These are phyloP conservation scores for Monosporascus cannonballus DNA, from an alignment of 2,329 filamentous ascomycete genomes.

Conservation along the genomic window DNA sequence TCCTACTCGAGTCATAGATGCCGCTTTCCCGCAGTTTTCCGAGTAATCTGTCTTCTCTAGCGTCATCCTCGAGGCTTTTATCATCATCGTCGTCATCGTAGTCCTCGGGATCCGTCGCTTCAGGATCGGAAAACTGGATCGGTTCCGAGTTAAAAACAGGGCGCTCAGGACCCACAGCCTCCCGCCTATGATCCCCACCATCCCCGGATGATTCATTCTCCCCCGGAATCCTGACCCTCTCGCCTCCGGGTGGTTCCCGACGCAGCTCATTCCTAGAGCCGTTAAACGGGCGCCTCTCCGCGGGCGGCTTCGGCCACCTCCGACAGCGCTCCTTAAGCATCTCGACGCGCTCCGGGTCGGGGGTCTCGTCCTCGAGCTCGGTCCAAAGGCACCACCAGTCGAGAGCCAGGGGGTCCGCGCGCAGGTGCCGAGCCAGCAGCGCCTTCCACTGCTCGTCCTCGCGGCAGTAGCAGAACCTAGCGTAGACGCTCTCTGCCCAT, in stretches of 20 bases:
- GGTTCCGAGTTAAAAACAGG: neutral
- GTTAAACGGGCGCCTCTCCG: conserved; percentile 4
- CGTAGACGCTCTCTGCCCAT: conserved; percentile 19
- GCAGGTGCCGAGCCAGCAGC: conserved; percentile 14
- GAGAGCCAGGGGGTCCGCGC: conserved; percentile 10
- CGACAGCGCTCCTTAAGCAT: conserved; percentile 13
- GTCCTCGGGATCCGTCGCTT: neutral
- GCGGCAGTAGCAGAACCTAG: conserved; percentile 18
- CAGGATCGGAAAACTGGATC: neutral
- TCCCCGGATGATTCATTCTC: no score
- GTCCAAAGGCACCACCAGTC: conserved; percentile 23
- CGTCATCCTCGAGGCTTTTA: neutral
- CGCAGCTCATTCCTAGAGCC: neutral
- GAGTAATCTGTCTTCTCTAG: neutral
- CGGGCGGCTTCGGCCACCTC: conserved; percentile 14
- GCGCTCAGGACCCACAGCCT: neutral
- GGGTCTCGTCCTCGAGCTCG: conserved; percentile 7
- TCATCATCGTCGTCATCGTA: neutral
- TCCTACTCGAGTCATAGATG: no score
- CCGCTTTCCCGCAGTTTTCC: neutral
- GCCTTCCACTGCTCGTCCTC: conserved; percentile 24
- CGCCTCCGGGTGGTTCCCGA: neutral
- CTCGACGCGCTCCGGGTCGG: conserved; percentile 4
- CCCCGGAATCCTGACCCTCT: no score
- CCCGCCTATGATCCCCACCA: neutral